Evolutionary conservation across 257 asterid species (phyloP).

Genomic region (Verbena officinalis): DNA sequence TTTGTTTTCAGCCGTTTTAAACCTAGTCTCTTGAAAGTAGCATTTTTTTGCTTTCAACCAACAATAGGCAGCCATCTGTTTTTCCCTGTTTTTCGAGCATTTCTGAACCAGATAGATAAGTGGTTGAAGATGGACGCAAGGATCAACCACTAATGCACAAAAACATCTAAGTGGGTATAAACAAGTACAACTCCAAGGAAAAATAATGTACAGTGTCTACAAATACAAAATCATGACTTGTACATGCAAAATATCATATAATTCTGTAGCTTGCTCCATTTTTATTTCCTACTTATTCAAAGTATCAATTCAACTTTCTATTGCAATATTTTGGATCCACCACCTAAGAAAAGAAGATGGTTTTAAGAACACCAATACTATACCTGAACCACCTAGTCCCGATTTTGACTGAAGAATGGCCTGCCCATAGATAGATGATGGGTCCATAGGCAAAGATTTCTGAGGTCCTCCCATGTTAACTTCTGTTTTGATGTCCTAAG

Average conservation of each 20-base stretch:
- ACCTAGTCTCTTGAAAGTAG: too few species aligned
- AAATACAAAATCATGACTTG: not conserved
- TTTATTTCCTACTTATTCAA: not conserved
- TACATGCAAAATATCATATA: not conserved
- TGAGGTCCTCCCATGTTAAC: conserved; percentile 70
- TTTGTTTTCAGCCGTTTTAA: too few species aligned
- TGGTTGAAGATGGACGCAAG: too few species aligned
- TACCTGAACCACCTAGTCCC: conserved; percentile 96
- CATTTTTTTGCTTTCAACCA: too few species aligned
- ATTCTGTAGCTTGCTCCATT: not conserved
- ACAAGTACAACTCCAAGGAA: too few species aligned
- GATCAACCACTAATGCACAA: too few species aligned
- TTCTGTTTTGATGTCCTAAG: conserved; percentile 82
- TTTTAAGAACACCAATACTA: not conserved
- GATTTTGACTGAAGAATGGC: conserved; percentile 93
- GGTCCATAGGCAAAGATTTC: conserved; percentile 86
- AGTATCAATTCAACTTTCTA: not conserved
- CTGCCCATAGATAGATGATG: conserved; percentile 91
- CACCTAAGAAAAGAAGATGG: not conserved
- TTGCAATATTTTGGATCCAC: too few species aligned
- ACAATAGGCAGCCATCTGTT: too few species aligned
- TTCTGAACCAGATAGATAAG: too few species aligned
- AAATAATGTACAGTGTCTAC: not conserved
- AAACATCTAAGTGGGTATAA: too few species aligned
- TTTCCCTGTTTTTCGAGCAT: too few species aligned